These are phyloP conservation scores for Agrostemma githago DNA, from an alignment of 148 eudicot genomes.

Conservation along the genomic window DNA sequence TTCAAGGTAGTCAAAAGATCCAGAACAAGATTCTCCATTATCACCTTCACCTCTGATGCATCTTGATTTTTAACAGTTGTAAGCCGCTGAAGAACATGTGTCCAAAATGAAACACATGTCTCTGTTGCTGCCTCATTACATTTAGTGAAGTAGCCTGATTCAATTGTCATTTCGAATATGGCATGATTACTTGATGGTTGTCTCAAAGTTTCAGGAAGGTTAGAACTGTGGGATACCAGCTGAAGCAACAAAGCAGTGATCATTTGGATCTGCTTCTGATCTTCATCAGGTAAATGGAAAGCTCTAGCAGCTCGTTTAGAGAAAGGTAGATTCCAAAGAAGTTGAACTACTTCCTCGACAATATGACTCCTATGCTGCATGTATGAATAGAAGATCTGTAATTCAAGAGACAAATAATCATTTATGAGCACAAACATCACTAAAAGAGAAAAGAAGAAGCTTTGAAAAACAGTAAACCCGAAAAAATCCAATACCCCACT, in stretches of 20 bases:
- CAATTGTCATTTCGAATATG: conserved; percentile 55
- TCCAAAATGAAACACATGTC: conserved; percentile 89
- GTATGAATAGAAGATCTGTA: conserved; percentile 78
- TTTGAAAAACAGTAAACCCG: conserved; percentile 3
- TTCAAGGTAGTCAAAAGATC: conserved; percentile 80
- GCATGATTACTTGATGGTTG: conserved; percentile 40
- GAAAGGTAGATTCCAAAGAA: conserved; percentile 76
- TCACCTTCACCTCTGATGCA: conserved; percentile 73
- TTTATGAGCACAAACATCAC: conserved; percentile 1
- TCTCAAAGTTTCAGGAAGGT: conserved; percentile 81
- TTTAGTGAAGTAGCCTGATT: conserved; percentile 48
- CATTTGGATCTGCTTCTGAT: conserved; percentile 95
- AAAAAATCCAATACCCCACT: conserved; percentile 57
- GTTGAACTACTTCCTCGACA: conserved; percentile 76
- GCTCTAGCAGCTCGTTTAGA: conserved; percentile 75
- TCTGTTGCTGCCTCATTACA: conserved; percentile 91
- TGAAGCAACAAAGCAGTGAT: conserved; percentile 75
- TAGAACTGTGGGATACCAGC: conserved; percentile 80
- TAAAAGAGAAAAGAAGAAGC: conserved; percentile 1
- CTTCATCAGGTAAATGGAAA: conserved; percentile 92
- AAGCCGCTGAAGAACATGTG: conserved; percentile 80
- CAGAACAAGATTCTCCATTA: conserved; percentile 78
- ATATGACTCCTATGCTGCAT: conserved; percentile 80
- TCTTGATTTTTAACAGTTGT: conserved; percentile 73
- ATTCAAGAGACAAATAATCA: conserved; percentile 15